Base-by-base conservation (phyloP, 345 rosid genomes). In the Hevea brasiliensis region DNA sequence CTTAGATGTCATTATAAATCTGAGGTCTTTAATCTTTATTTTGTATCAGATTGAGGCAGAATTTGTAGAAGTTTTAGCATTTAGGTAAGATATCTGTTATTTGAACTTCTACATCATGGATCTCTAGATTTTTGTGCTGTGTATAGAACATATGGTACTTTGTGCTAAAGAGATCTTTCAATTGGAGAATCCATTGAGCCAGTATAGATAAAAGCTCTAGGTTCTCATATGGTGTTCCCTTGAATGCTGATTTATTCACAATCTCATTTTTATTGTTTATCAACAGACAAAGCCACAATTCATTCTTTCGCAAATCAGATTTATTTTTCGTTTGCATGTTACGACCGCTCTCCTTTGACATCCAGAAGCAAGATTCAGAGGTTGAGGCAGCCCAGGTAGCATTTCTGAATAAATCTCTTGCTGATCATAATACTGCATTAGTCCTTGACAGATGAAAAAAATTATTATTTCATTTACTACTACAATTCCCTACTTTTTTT, bases 1-100 rank as follows among this genome's bases (percentile, higher is more conserved):
- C 37, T 65, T 74, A 5, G 14, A 51, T 29, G 13, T 21, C 15
- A 37, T 61, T 59, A 24, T 23, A 13, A 40, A 51, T 63, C 75
- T 81, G 54, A 80, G 2, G 21, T 21, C 17, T 21, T 17, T 61
- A 24, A 15, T 24, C 14, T 64, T 69, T 68, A 8, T 71, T 67
- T 73, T 61, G 12, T 54, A n/a, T 70, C 87, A 90, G 96, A 74
- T 90, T 44, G 83, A 83, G 14, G 61, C 93, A 21, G 88, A 90
- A 23, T 90, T 90, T 71, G 81, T 81, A 11, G 90, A 90, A 81
- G 67, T 90, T 63, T 77, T 90, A 79, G 84, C 92, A 64, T 84
- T 90, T 59, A 88, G 95, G 95, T 90, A 74, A 0, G 54, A 54
- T 51, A 32, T 53, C 50, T 44, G 55, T 21, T 29, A 21, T 35